phyloP scores from a whole-genome alignment of 2,329 filamentous ascomycete species.

The Trichoderma pleuroti region DNA sequence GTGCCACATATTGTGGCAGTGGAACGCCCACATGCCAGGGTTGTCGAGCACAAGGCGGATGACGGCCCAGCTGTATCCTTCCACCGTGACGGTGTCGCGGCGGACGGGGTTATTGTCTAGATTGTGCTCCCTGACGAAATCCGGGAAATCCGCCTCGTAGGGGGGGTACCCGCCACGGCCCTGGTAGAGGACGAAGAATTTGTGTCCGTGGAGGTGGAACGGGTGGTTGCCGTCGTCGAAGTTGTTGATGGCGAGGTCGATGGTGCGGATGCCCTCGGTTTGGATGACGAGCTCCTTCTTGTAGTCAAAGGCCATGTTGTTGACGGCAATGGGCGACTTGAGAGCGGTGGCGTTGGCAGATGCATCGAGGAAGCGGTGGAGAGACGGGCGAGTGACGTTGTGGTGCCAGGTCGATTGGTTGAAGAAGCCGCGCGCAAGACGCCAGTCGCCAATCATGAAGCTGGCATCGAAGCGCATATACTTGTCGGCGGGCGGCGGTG shows the following conservation, averaged over 20 bases:
- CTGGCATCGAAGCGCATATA: constrained; percentile 48
- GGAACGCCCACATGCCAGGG: constrained; percentile 55
- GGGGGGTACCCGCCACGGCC: constrained; percentile 36
- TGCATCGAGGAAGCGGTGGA: constrained; percentile 35
- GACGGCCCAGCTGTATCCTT: constrained; percentile 53
- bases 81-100: constrained; percentile 47
- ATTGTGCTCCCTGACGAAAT: constrained; percentile 26
- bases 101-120: constrained; percentile 33
- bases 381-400: constrained; percentile 35
- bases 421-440: constrained; percentile 52
- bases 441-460: constrained; percentile 54
- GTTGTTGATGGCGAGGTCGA: constrained; percentile 57
- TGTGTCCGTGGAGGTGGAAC: constrained; percentile 58
- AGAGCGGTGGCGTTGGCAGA: constrained; percentile 20
- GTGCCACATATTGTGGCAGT: constrained; percentile 60
- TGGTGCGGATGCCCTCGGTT: constrained; percentile 47
- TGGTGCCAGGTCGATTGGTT: constrained; percentile 49
- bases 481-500: constrained; percentile 37
- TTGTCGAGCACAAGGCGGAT: constrained; percentile 55
- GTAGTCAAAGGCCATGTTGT: constrained; percentile 30
- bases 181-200: constrained; percentile 47
- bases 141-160: constrained; percentile 23
- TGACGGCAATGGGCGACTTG: constrained; percentile 25
- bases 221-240: constrained; percentile 50
- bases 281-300: constrained; percentile 44